Evolutionary conservation across 257 asterid species (phyloP), one percentile per base, ranked within the genome.

Genomic region (Solanum virginianum): DNA sequence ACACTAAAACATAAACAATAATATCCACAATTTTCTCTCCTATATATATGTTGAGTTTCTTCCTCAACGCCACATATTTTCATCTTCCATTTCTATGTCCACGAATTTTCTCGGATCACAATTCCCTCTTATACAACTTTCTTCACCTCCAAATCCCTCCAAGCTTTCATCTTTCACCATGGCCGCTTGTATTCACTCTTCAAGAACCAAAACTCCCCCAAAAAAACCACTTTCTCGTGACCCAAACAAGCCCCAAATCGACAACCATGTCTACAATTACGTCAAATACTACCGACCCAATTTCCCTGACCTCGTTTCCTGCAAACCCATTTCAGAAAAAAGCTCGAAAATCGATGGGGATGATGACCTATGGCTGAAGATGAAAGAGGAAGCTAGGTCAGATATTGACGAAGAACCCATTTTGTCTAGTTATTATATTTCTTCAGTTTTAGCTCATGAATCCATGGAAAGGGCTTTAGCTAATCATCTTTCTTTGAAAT

Each of bases 351-450:
- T 36, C 8, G 51, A 5, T 9, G 86, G 26, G 10, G 83, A 84
- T 24, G 91, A 80, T 18, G 89, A 91, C 83, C 79, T 95, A 2
- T 95, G 99, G 99, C 36, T 17, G 77, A 88, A 68, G 84, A 92
- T 95, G 93, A 91, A 86, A 90, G 92, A 82, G 14, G 99, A 95
- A 84, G 99, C 99, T 43, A 87, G 87, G 87, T 87, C 85, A 24
- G 99, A 93, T 80, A 86, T 91, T 49, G 89, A 91, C 8, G 89
- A 90, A 14, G 99, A 95, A 79, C 98, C 99, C 20, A 94, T 94
- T 16, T 87, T 95, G 83, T 91, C 92, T 1, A 90, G 77, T 68
- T 95, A 91, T 36, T 95, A 94, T 80, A 56, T 63, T 70, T 87
- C 80, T 74, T 95, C 97, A 9, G 91, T 95, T 47, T 66, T 95